Base-by-base conservation (phyloP, 768 basidiomycete species). In the Boletus sp. region DNA sequence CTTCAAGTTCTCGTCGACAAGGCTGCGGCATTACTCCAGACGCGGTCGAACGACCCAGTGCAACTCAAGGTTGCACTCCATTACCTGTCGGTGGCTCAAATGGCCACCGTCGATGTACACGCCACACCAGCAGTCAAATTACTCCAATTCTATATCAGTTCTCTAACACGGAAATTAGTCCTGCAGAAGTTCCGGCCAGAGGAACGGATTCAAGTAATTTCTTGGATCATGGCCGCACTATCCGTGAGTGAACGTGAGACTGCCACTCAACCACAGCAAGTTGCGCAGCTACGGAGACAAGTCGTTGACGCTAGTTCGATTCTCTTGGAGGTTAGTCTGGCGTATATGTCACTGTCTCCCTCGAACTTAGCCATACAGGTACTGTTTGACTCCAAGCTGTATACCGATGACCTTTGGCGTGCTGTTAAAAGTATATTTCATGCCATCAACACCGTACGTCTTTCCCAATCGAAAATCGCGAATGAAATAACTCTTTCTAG, bases 71-170 rank as follows among this genome's bases (percentile, higher is more conserved):
- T 63, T 41, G 70, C 77, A 10, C 75, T 77, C 35, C 70, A 72
- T 37, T 82, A 78, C 54, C 71, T 86, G 57, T 77, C 80, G 41
- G 63, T 86, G 36, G 77, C 80, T 41, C 68, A 72, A 39, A 75
- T 72, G 46, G 51, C 83, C 20, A 75, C 74, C 44, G 64, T 81
- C 40, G 75, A 78, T 40, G 75, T 74, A 59, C 72, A 65, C 36
- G 66, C 77, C 29, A 76, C 77, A 2, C 72, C 78, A 7, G 73
- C 84, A 15, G 63, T 74, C 30, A 74, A 76, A 49, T 70, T 88
- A 15, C 67, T 87, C 36, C 80, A 75, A 30, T 84, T 84, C 61
- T 87, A 84, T 58, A 75, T 77, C 64, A 67, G 71, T 42, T 64
- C 62, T 60, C 63, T 80, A 40, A 69, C 72, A 24, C 72, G 78